phyloP scores from a whole-genome alignment of 1,284 basidiomycete genomes.

The Somion occarium region DNA sequence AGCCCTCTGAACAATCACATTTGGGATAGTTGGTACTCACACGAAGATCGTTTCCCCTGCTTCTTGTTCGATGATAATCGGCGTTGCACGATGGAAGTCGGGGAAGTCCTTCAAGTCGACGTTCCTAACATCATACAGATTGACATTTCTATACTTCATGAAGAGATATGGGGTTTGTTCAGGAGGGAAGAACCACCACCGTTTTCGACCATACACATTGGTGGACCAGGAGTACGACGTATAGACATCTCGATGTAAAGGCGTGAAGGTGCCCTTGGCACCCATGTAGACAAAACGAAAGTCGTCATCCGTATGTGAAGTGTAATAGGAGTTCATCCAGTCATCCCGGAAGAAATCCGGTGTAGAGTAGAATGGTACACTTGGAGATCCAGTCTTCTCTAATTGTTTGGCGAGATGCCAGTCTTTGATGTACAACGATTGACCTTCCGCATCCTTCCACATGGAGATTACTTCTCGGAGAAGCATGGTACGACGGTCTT shows the following conservation, averaged over 20 bases:
- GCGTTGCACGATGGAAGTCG: conserved; percentile 14
- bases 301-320: conserved; percentile 25
- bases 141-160: conserved; percentile 19
- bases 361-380: conserved; percentile 21
- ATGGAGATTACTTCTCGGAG: conserved; percentile 22
- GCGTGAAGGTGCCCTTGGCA: conserved; percentile 26
- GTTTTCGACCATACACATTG: conserved; percentile 27
- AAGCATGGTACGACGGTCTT: conserved; percentile 18
- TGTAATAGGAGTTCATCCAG: conserved; percentile 31
- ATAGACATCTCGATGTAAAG: conserved; percentile 29
- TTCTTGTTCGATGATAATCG: conserved; percentile 25
- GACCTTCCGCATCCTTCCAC: conserved; percentile 19
- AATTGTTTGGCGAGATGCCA: conserved; percentile 26
- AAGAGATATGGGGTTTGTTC: conserved; percentile 23
- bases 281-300: conserved; percentile 30
- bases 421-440: conserved; percentile 27
- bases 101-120: conserved; percentile 20
- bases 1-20: not conserved
- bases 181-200: conserved; percentile 30
- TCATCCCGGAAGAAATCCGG: conserved; percentile 28
- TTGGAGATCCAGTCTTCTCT: not conserved
- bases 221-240: conserved; percentile 31
- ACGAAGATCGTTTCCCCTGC: conserved; percentile 29
- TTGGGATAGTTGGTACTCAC: conserved; percentile 11
- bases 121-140: conserved; percentile 23